phyloP scores from a whole-genome alignment of 169 alveolate genomes.

The Miamiensis avidus region DNA sequence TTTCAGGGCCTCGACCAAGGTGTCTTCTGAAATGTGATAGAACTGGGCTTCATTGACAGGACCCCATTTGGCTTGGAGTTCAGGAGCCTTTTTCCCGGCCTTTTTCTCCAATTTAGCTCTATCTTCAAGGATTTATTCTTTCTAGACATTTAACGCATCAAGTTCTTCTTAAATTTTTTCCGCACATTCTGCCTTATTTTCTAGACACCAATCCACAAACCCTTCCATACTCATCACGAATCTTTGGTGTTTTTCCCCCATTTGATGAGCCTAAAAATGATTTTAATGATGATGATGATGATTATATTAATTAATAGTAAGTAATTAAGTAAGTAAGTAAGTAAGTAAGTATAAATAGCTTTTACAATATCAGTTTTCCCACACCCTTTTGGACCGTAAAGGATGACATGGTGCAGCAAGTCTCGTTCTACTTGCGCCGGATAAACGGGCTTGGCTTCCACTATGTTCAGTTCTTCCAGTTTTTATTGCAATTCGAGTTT shows the following conservation, averaged over 20 bases:
- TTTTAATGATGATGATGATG: background rate
- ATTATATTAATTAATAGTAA: too few species aligned
- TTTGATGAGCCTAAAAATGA: background rate
- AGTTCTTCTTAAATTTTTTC: slow-evolving; percentile 65
- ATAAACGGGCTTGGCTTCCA: slow-evolving; percentile 57
- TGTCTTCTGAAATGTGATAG: slow-evolving; percentile 70
- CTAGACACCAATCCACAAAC: slow-evolving; percentile 67
- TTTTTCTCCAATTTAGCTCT: slow-evolving; percentile 56
- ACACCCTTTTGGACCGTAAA: slow-evolving; percentile 76
- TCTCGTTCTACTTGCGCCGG: slow-evolving; percentile 71
- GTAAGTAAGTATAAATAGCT: too few species aligned
- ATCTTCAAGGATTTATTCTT: slow-evolving; percentile 52
- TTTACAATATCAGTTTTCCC: slow-evolving; percentile 80
- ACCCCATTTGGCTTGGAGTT: slow-evolving; percentile 54
- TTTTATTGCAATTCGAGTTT: slow-evolving; percentile 28
- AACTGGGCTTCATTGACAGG: slow-evolving; percentile 65
- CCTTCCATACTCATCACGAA: slow-evolving; percentile 64
- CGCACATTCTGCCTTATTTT: slow-evolving; percentile 68
- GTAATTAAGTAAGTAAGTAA: too few species aligned
- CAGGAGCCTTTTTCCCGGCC: slow-evolving; percentile 68
- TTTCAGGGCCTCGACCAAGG: slow-evolving; percentile 59
- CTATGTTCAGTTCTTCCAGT: slow-evolving; percentile 54
- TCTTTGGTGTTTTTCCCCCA: slow-evolving; percentile 73
- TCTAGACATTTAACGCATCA: slow-evolving; percentile 71
- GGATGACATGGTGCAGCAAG: slow-evolving; percentile 63